These are phyloP conservation scores for Telopea speciosissima DNA, from an alignment of 177 flowering plant species.

Conservation along the genomic window DNA sequence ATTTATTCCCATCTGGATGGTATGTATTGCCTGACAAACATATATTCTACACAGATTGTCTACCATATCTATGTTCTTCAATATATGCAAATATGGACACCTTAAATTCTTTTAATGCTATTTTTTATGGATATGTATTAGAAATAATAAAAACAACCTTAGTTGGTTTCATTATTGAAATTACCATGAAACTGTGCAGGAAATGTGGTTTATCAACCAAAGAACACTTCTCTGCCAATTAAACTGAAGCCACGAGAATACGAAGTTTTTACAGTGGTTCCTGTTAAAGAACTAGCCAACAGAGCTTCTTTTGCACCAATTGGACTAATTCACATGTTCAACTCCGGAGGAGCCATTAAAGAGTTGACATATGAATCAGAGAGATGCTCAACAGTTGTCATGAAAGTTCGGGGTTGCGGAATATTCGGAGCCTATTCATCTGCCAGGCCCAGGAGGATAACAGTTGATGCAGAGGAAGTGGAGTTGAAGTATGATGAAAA, in stretches of 20 bases:
- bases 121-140: not conserved
- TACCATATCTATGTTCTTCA: not conserved
- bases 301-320: conserved; percentile 56
- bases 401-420: conserved; percentile 71
- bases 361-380: conserved; percentile 39
- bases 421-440: conserved; percentile 71
- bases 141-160: not conserved
- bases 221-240: conserved; percentile 49
- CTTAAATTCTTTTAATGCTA: not conserved
- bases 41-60: not conserved
- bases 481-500: conserved; percentile 44
- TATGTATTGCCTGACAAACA: conserved; percentile 22
- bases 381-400: conserved; percentile 18
- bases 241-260: conserved; percentile 57
- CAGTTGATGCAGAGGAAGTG: conserved; percentile 43
- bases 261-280: conserved; percentile 71
- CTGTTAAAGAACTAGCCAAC: conserved; percentile 43
- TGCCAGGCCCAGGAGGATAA: conserved; percentile 39
- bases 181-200: conserved; percentile 36
- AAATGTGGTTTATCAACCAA: conserved; percentile 56
- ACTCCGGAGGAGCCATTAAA: conserved; percentile 77
- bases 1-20: conserved; percentile 62
- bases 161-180: conserved; percentile 1
- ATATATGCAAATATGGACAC: not conserved
- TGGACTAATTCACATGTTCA: conserved; percentile 76